Evolutionary conservation across 2,329 filamentous ascomycete genomes (phyloP), one percentile per base, ranked within the genome.

Genomic region (Tolypocladium nubicola): DNA sequence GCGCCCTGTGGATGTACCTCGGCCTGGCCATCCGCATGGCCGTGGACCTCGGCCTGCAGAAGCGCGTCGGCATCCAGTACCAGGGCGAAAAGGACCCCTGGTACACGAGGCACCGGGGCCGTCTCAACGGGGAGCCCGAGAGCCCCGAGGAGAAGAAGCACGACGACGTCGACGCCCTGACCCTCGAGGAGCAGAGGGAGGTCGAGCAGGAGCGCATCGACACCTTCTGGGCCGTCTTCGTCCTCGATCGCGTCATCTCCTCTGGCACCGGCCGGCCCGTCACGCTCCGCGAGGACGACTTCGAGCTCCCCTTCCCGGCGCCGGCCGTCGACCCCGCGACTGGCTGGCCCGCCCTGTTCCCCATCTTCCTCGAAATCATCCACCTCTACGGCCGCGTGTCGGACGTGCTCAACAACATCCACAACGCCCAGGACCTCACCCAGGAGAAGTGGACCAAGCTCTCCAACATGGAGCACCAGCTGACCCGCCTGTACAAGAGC

Each of bases 1-100:
- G 90, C 68, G 89, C 90, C 0, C 72, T 96, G 8, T 96, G 91
- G 90, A 95, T 96, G 90, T 96, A 95, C 67, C 77, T 96, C 1
- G 91, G 90, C 0, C 86, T 93, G 55, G 87, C 90, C 0, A 96
- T 96, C 59, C 85, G 90, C 16, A 88, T 91, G 84, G 87, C 87
- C 0, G 82, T 89, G 59, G 87, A 91, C 66, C 72, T 96, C 11
- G 90, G 91, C 0, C 77, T 96, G 61, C 89, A 93, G 63, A 95
- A 91, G 61, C 78, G 88, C 19, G 86, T 92, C 61, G 90, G 90
- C 0, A 79, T 95, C 53, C 79, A 78, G 59, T 81, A 81, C 59
- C 81, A 81, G 62, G 78, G 77, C n/a, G 76, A 77, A 57, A 79
- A 73, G 60, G 78, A 81, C 30, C 74, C 76, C 2, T 75, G 75